These are phyloP conservation scores for Chaetomiaceae sp. DNA, from an alignment of 2,329 filamentous ascomycete species.

Conservation along the genomic window DNA sequence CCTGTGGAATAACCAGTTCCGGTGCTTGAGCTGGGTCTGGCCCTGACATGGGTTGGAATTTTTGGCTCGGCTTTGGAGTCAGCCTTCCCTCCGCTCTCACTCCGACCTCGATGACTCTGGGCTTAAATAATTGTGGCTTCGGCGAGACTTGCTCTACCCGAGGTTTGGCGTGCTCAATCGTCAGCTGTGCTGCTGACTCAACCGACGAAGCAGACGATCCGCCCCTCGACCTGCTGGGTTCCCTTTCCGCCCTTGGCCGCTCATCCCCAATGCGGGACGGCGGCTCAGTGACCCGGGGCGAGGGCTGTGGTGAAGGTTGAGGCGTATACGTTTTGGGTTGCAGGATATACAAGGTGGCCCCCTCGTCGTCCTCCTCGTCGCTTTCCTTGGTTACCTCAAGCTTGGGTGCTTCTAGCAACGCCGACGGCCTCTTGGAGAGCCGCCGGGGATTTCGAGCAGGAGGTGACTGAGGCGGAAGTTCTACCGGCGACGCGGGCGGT, in stretches of 20 bases:
- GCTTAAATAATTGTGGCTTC: constrained; percentile 18
- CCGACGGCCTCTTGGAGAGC: constrained; percentile 22
- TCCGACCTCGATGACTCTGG: constrained; percentile 23
- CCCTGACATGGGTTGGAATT: background rate
- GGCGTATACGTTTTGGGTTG: constrained; percentile 57
- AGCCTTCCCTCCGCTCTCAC: constrained; percentile 12
- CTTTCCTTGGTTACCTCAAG: constrained; percentile 11
- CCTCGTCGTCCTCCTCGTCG: constrained; percentile 25
- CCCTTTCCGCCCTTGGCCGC: constrained; percentile 4
- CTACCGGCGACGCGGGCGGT: constrained; percentile 2
- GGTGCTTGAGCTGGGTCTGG: constrained; percentile 16
- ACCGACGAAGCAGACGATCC: constrained; percentile 12
- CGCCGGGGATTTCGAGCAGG: constrained; percentile 25
- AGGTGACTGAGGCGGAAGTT: constrained; percentile 10
- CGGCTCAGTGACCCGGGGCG: constrained; percentile 37
- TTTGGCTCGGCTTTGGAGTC: background rate
- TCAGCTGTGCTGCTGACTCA: constrained; percentile 13
- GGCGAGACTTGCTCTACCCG: constrained; percentile 15
- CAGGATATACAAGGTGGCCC: constrained; percentile 47
- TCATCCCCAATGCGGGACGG: constrained; percentile 9
- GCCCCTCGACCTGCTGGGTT: background rate
- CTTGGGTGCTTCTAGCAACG: constrained; percentile 13
- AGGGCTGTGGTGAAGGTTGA: constrained; percentile 44
- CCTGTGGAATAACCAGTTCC: constrained; percentile 11
- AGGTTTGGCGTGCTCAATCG: constrained; percentile 11